Percentiles rank a stretch among this genome's conserved stretches.
These are phyloP conservation scores for Phyllosticta citriasiana DNA, from an alignment of 2,329 filamentous ascomycete species.

Conservation along the genomic window DNA sequence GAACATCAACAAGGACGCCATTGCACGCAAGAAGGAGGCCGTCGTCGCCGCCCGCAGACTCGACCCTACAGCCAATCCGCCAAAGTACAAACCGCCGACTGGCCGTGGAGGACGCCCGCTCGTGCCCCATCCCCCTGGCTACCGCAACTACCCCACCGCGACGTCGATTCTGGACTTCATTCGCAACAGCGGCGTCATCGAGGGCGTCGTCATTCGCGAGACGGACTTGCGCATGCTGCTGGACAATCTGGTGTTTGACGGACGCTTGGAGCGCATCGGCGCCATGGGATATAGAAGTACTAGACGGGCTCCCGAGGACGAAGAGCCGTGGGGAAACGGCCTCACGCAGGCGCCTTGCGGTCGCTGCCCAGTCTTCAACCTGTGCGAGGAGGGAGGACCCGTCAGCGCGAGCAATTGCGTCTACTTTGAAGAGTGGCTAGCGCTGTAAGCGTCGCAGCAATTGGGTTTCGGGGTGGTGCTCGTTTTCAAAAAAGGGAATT, in stretches of 20 bases:
- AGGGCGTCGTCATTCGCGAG: slow-evolving; percentile 47
- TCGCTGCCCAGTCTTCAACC: slow-evolving; percentile 81
- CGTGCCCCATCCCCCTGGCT: slow-evolving; percentile 51
- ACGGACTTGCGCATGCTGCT: slow-evolving; percentile 76
- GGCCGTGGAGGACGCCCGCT: slow-evolving; percentile 18
- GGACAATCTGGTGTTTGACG: slow-evolving; percentile 82
- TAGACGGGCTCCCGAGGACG: slow-evolving; percentile 26
- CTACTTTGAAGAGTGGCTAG: slow-evolving; percentile 81
- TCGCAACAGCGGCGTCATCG: slow-evolving; percentile 58
- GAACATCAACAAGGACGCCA: slow-evolving; percentile 12
- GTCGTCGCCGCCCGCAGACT: slow-evolving; percentile 15
- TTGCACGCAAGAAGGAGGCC: slow-evolving; percentile 25
- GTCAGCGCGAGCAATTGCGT: slow-evolving; percentile 84
- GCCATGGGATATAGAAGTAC: slow-evolving; percentile 41
- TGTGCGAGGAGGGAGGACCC: slow-evolving; percentile 83
- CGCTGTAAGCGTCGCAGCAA: background rate
- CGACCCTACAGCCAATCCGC: slow-evolving; percentile 18
- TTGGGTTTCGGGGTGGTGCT: background rate
- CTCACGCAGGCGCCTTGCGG: slow-evolving; percentile 87
- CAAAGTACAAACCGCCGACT: slow-evolving; percentile 14
- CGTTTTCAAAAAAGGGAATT: background rate
- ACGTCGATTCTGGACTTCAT: slow-evolving; percentile 67
- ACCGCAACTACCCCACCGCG: slow-evolving; percentile 71
- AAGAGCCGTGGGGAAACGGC: slow-evolving; percentile 50
- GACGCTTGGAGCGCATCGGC: slow-evolving; percentile 59